Conservation (phyloP, 2,329 filamentous ascomycete genomes). For the Zymoseptoria brevis region DNA sequence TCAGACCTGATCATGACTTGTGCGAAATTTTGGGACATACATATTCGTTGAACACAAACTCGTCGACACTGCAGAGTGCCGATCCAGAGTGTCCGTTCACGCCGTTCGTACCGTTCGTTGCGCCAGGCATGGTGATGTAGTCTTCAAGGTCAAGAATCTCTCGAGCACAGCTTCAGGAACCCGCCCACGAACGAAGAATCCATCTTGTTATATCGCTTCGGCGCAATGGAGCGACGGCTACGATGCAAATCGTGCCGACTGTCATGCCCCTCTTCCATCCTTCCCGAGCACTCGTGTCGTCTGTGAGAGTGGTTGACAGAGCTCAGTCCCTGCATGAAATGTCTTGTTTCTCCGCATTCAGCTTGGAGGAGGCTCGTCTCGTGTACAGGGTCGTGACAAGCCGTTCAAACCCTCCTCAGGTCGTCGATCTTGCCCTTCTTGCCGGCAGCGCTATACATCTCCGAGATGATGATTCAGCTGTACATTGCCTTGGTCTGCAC, state of each 20-base stretch:
- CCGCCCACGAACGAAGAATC: no score
- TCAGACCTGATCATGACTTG: neutral
- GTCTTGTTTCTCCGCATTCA: neutral
- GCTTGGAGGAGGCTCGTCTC: neutral
- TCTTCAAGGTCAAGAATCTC: neutral
- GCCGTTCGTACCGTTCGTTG: slow-evolving; percentile 11
- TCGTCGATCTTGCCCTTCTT: neutral
- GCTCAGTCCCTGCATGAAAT: neutral
- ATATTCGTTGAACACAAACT: slow-evolving; percentile 19
- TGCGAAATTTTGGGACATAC: slow-evolving; percentile 9
- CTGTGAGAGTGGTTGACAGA: neutral
- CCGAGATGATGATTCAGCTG: no score
- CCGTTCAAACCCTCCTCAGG: neutral
- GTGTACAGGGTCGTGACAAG: neutral
- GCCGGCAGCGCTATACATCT: neutral
- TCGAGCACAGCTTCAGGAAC: no score
- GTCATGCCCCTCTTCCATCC: neutral
- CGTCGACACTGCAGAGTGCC: slow-evolving; percentile 22
- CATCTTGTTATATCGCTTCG: neutral
- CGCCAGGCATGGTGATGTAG: slow-evolving; percentile 9
- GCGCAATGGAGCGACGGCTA: neutral
- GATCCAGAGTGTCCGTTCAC: slow-evolving; percentile 12
- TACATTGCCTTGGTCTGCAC: no score
- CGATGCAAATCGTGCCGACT: neutral
- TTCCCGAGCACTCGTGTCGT: neutral